Evolutionary conservation across 139 green algal genomes (phyloP).

Genomic region (Chlorella vulgaris): DNA sequence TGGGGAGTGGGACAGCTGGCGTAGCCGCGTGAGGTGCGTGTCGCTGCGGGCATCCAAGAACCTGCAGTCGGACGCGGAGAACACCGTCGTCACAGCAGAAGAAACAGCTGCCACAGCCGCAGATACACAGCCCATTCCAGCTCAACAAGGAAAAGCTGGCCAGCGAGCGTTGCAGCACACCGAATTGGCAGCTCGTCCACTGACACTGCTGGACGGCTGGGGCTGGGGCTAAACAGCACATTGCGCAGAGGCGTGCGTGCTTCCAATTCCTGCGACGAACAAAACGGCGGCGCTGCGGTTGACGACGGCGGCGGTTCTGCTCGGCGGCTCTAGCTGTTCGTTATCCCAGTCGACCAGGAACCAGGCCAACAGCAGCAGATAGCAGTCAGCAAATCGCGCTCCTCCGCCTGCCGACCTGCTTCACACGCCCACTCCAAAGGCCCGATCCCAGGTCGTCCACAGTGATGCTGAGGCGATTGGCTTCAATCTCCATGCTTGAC

Average conservation of each 20-base stretch:
- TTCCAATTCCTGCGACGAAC: conserved; percentile 65
- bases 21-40: conserved; percentile 58
- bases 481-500: background rate
- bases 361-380: too few relatives aligned
- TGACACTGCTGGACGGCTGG: conserved; percentile 69
- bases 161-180: too few relatives aligned
- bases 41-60: conserved; percentile 61
- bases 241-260: conserved; percentile 58
- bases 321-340: too few relatives aligned
- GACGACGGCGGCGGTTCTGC: too few relatives aligned
- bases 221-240: conserved; percentile 66
- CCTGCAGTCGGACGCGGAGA: too few relatives aligned
- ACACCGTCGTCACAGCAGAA: too few relatives aligned
- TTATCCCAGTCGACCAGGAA: too few relatives aligned
- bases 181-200: conserved; percentile 63
- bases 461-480: background rate
- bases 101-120: too few relatives aligned
- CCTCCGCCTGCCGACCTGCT: conserved; percentile 21
- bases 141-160: too few relatives aligned
- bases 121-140: too few relatives aligned
- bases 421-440: background rate
- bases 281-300: background rate
- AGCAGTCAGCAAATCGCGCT: too few relatives aligned
- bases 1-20: conserved; percentile 61
- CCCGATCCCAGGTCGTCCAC: conserved; percentile 19